phyloP scores from a whole-genome alignment of 768 basidiomycete genomes.

The Lactarius pseudohatsudake region DNA sequence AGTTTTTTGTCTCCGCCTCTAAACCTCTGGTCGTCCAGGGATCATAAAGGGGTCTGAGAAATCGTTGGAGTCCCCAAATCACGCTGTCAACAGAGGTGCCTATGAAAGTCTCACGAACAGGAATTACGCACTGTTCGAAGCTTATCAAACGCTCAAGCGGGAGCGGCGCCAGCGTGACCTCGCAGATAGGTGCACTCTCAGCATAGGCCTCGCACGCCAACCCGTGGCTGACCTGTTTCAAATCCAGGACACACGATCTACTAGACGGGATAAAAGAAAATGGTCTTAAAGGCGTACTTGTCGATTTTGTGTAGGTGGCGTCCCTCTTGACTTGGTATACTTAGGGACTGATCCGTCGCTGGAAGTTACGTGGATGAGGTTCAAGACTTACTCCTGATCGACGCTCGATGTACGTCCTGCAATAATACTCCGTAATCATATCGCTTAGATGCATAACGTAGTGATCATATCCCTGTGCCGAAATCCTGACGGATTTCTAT shows the following conservation, averaged over 20 bases:
- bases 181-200: conserved; percentile 53
- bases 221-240: conserved; percentile 2
- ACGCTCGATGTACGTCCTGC: conserved; percentile 49
- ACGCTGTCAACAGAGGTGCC: conserved; percentile 11
- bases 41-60: conserved; percentile 70
- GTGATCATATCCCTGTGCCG: conserved; percentile 60
- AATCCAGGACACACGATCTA: conserved; percentile 51
- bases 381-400: conserved; percentile 70
- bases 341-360: neutral
- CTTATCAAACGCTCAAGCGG: conserved; percentile 49
- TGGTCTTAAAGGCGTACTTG: conserved; percentile 40
- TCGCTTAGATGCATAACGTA: conserved; percentile 31
- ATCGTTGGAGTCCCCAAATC: conserved; percentile 35
- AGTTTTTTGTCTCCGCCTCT: neutral
- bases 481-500: conserved; percentile 70
- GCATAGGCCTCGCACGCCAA: neutral
- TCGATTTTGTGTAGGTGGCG: conserved; percentile 55
- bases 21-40: conserved; percentile 36
- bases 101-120: conserved; percentile 8
- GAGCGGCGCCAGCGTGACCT: conserved; percentile 48
- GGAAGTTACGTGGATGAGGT: conserved; percentile 70
- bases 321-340: neutral
- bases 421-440: neutral
- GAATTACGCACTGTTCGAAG: conserved; percentile 43
- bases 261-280: conserved; percentile 39